Evolutionary conservation across 202 grass and related monocot genomes (phyloP), one percentile per base, ranked within the genome.

Genomic region (Miscanthus sacchariflorus): DNA sequence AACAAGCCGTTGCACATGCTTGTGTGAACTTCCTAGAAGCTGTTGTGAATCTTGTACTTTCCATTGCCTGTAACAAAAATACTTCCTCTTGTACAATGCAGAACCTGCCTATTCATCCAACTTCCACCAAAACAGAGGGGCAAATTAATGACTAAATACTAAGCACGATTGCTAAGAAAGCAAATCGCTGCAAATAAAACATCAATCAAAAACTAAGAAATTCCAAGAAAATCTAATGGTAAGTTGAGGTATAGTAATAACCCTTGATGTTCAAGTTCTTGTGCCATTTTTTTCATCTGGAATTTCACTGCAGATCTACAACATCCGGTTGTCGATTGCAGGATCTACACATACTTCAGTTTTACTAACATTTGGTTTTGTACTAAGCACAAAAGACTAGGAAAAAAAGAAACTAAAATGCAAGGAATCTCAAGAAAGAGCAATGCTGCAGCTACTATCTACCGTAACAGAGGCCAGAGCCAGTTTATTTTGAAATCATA

Each of bases 21-120:
- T 74, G 18, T 13, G 82, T 80, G 70, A 82, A 82, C 35, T 69
- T 24, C 49, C 45, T 17, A 54, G n/a, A 74, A 76, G 45, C 45
- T n/a, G 40, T 67, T 39, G 19, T 25, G 63, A 49, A 81, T 70
- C 17, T 52, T 70, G 45, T 50, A 17, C 3, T 23, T 70, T 56
- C 12, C 30, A 39, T 2, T 82, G 71, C 1, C 48, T 63, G 46
- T 5, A 69, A 43, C 35, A 71, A 23, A 71, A 77, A 48, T 33
- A 48, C 28, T 30, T 1, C 28, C 15, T 6, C 59, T 24, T 38
- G 14, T 24, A 49, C 49, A 48, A 49, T 48, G 64, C 36, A 64
- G 39, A 48, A 52, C 38, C 50, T 56, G 50, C 50, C 17, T 19
- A 72, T 70, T 46, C 24, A 61, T 21, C 2, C 68, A 56, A 59